These are phyloP conservation scores for Mycena galopus DNA, from an alignment of 768 basidiomycete species.

Conservation along the genomic window DNA sequence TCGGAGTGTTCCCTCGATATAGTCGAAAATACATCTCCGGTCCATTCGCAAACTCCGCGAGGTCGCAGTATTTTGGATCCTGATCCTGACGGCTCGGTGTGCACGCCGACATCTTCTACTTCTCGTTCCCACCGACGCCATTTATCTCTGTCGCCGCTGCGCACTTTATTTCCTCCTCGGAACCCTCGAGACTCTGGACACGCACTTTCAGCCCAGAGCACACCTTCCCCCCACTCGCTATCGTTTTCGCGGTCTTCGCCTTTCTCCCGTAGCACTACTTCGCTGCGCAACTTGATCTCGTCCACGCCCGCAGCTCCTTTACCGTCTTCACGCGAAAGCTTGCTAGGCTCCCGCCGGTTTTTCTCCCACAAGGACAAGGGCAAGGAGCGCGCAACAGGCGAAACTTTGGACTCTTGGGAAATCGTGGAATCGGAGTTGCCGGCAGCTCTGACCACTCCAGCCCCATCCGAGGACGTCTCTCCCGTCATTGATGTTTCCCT, in stretches of 20 bases:
- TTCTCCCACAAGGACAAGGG: constrained; percentile 57
- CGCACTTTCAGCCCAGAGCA: constrained; percentile 57
- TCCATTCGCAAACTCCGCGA: constrained; percentile 47
- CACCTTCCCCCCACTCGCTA: constrained; percentile 55
- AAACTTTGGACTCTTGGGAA: constrained; percentile 61
- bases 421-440: constrained; percentile 49
- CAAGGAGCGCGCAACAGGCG: constrained; percentile 52
- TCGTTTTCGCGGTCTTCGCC: constrained; percentile 50
- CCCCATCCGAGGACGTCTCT: constrained; percentile 46
- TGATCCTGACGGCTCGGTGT: constrained; percentile 43
- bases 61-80: constrained; percentile 47
- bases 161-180: constrained; percentile 60
- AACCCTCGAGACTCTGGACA: constrained; percentile 48
- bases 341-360: constrained; percentile 48
- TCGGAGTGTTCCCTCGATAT: constrained; percentile 68
- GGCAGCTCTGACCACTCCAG: constrained; percentile 33
- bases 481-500: constrained; percentile 31
- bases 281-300: constrained; percentile 53
- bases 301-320: constrained; percentile 51
- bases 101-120: constrained; percentile 24
- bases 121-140: constrained; percentile 53
- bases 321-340: constrained; percentile 46
- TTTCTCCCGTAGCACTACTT: constrained; percentile 62
- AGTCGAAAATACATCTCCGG: constrained; percentile 51
- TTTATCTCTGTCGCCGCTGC: constrained; percentile 60